Evolutionary conservation across 2,329 filamentous ascomycete genomes (phyloP), one percentile per base, ranked within the genome.

Genomic region (Calonectria pteridis): DNA sequence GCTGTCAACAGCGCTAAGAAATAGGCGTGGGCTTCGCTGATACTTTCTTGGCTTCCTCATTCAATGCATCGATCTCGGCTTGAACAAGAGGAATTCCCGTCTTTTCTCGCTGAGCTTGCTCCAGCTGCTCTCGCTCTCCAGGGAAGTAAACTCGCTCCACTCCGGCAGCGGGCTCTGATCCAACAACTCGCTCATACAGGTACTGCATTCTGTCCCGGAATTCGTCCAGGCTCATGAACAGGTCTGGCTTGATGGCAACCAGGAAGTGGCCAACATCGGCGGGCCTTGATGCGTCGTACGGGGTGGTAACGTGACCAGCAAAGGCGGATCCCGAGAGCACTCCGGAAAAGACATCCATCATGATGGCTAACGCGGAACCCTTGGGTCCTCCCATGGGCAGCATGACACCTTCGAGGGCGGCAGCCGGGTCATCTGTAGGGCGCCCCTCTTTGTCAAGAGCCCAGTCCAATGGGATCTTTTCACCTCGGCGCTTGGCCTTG

Each of bases 341-440:
- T 0, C 94, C 94, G 0, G 94, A 95, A 81, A 97, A 96, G 2
- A 97, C 93, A 81, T 97, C 94, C 95, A 97, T 97, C 93, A 95
- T 96, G 69, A 97, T 91, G 0, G 93, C 87, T 50, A 97, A 83
- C 0, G 90, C 95, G 2, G 93, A 94, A 0, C 95, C 95, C 83
- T 97, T 97, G 0, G 94, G 94, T 0, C 95, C 94, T 3, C 94
- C 94, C 93, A 97, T 95, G 0, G 94, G 94, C 26, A 96, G 85
- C 94, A 97, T 96, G 4, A 96, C 93, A 1, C 94, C 94, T 40
- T 91, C 90, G 13, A 97, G 85, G 0, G 94, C 95, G 26, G 88
- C 88, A 1, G 88, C 89, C 0, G 95, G 94, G 77, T 97, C 94
- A 70, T 93, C 90, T 0, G 94, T 95, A n/a, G 85, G 88, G 16